These are phyloP conservation scores for baker's yeast (Saccharomyces cerevisiae) DNA, from an alignment of 805 yeast species.

Conservation along the genomic window DNA sequence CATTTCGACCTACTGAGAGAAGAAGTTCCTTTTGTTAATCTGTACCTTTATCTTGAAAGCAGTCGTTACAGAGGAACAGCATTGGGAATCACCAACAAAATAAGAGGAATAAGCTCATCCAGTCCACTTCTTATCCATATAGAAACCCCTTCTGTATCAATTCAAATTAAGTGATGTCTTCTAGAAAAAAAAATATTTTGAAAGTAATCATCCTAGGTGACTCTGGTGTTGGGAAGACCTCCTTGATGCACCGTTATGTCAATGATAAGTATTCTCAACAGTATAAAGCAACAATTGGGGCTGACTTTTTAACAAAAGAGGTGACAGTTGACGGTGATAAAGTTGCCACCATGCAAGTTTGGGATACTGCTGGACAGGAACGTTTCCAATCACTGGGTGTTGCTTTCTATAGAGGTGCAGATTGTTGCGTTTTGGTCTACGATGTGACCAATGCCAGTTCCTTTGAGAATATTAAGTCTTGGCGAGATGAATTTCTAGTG, in stretches of 20 bases:
- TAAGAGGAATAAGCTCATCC: background rate
- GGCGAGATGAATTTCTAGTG: slow-evolving; percentile 93
- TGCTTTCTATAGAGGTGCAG: slow-evolving; percentile 96
- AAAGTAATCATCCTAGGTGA: slow-evolving; percentile 92
- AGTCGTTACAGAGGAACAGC: background rate
- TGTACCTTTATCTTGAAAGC: background rate
- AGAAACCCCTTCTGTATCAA: background rate
- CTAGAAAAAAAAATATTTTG: slow-evolving; percentile 64
- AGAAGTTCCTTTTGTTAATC: background rate
- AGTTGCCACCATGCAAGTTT: slow-evolving; percentile 55
- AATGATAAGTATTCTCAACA: slow-evolving; percentile 91
- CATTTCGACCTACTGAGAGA: background rate
- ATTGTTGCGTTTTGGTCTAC: slow-evolving; percentile 91
- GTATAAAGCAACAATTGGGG: slow-evolving; percentile 96
- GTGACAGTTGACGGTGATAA: slow-evolving; percentile 67
- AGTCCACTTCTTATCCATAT: background rate
- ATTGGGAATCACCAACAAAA: background rate
- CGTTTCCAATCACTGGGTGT: slow-evolving; percentile 94
- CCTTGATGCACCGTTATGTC: slow-evolving; percentile 94
- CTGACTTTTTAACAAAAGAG: slow-evolving; percentile 91
- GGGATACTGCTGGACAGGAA: slow-evolving; percentile 99
- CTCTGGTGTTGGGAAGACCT: slow-evolving; percentile 96
- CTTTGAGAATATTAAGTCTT: slow-evolving; percentile 76
- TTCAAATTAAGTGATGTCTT: slow-evolving; percentile 18
- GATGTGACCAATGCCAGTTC: slow-evolving; percentile 94